Percentiles rank a stretch among this genome's conserved stretches.
These are phyloP conservation scores for Millerozyma acaciae DNA, from an alignment of 805 yeast genomes.

Conservation along the genomic window DNA sequence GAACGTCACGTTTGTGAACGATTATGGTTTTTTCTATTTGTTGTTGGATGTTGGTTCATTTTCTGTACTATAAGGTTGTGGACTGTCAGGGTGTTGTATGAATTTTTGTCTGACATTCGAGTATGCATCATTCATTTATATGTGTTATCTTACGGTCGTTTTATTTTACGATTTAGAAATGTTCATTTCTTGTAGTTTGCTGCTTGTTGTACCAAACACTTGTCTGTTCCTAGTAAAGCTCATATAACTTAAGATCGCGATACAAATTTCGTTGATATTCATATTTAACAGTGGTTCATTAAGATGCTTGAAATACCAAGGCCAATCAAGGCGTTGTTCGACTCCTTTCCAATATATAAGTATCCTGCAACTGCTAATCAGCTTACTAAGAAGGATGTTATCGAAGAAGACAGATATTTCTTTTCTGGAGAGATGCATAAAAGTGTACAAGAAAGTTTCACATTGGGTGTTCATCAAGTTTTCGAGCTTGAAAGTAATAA, in stretches of 20 bases:
- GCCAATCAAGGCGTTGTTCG: slow-evolving; percentile 43
- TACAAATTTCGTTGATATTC: no score
- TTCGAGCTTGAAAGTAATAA: slow-evolving; percentile 14
- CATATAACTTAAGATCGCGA: no score
- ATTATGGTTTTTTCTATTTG: no score
- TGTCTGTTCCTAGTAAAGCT: no score
- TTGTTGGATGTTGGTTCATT: not conserved
- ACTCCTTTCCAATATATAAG: slow-evolving; percentile 46
- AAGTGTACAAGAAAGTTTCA: slow-evolving; percentile 26
- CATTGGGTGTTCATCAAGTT: slow-evolving; percentile 53
- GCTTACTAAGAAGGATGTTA: slow-evolving; percentile 9
- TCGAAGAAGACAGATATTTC: slow-evolving; percentile 9
- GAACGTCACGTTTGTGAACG: slow-evolving; percentile 4
- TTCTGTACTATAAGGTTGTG: no score
- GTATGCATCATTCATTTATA: no score
- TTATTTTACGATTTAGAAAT: no score
- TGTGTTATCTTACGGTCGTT: no score
- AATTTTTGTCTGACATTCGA: no score
- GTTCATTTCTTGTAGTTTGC: no score
- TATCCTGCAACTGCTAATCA: slow-evolving; percentile 34
- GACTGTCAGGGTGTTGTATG: no score
- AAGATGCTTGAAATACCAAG: slow-evolving; percentile 32
- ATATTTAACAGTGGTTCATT: not conserved
- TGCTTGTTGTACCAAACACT: no score
- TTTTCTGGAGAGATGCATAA: slow-evolving; percentile 3